Base-by-base conservation (phyloP, 805 yeast species). In the Candida sphagnicola region DNA sequence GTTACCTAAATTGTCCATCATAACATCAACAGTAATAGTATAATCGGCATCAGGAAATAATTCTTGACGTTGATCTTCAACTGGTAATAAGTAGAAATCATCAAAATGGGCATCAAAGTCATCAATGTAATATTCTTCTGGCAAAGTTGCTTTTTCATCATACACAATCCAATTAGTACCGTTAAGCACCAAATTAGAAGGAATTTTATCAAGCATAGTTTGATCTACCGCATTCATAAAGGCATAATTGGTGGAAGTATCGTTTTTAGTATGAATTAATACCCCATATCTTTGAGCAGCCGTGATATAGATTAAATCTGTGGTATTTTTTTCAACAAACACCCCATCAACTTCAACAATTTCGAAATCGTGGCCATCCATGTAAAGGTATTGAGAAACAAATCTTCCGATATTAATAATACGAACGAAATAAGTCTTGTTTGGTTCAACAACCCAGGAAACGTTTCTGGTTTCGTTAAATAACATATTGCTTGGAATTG, bases 261-360 rank as follows among this genome's bases (percentile, higher is more conserved):
- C 47, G 2, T 55, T 39, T 53, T 79, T 79, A 5, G 93, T 75
- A 28, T 70, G 73, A 13, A 88, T 62, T 45, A 87, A 62, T 1
- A 86, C 82, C 28, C 86, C 72, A 54, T 83, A 77, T 54, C 97
- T 70, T 63, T 90, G 96, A 8, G 91, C 96, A 15, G 84, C 88
- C 0, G 91, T 73, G 28, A 85, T 51, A 52, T 83, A 82, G 21
- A 83, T 46, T 55, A 77, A 65, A 21, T 76, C 71, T 4, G 82
- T 74, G 2, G 59, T 65, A 34, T 68, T 65, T 2, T 85, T 85
- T 44, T 80, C 70, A 18, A 80, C 80, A 40, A 70, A 78, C 14
- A 79, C 74, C 34, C 74, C 74, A 47, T 69, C 74, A 12, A 65
- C 63, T 47, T 68, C 74, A 28, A 69, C 72, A 25, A 69, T 53